Base-by-base conservation (phyloP, 768 basidiomycete genomes). In the Lactarius evosmus region DNA sequence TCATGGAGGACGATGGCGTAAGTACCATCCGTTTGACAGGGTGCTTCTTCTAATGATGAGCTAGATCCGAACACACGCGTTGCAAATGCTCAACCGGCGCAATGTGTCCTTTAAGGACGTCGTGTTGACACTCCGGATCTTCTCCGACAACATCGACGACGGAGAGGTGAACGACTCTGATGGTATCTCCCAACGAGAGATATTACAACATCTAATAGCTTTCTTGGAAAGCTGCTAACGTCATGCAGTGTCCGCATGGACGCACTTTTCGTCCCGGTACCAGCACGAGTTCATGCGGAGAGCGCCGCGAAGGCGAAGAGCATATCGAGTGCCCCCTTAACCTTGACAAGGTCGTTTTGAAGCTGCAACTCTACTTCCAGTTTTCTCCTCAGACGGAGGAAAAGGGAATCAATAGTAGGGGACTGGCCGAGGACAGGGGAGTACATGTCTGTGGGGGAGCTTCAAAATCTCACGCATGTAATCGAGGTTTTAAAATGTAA, bases 1-100 rank as follows among this genome's bases (percentile, higher is more conserved):
- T 86, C 60, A 95, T 98, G 95, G 97, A 99, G 76, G 96, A 98
- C 69, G 96, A 98, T 70, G 97, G 96, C 40, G 97, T 97, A 77
- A 61, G 91, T 75, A 4, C 0, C 64, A 16, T 65, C 41, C 49
- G 25, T 34, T 19, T 62, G 36, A 40, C 32, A 29, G 11, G 49
- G 50, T 22, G 32, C 62, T 17, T 8, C 38, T 29, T 52, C 29
- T 56, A 61, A 52, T 53, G 32, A 44, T 58, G 25, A 52, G 41
- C 51, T 70, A 98, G 96, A 86, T 95, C 57, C 88, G 86, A 54
- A 76, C 77, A 12, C 96, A 98, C 75, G 78, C 87, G 7, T 73
- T 80, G 58, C 83, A 86, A 70, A 89, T 98, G 81, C 78, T 99
- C 22, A 79, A 78, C 55, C 82, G 95, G 52, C 87, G 85, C 71